Evolutionary conservation across 2,329 filamentous ascomycete genomes (phyloP).

Genomic region (Aspergillus transmontanensis): DNA sequence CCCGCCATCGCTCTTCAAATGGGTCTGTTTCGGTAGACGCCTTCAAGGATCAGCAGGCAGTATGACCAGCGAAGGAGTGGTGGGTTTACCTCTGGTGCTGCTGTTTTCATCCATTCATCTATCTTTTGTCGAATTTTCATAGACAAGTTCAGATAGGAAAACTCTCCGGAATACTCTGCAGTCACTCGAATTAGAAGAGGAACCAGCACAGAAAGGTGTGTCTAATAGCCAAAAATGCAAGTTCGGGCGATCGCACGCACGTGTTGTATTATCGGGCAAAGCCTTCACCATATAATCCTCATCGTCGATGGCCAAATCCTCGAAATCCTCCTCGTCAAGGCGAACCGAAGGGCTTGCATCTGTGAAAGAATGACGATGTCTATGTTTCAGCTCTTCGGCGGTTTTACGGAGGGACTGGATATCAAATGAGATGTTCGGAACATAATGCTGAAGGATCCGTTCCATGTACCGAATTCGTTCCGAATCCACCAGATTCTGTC

Average conservation of each 20-base stretch:
- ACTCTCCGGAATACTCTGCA: conserved; percentile 49
- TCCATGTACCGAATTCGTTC: conserved; percentile 49
- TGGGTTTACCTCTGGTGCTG: conserved; percentile 36
- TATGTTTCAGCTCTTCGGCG: conserved; percentile 47
- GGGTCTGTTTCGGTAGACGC: conserved; percentile 40
- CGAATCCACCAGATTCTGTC: conserved; percentile 38
- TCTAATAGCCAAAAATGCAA: background rate
- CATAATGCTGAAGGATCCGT: conserved; percentile 51
- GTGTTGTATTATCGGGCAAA: conserved; percentile 42
- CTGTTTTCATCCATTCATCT: conserved; percentile 45
- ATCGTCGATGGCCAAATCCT: conserved; percentile 45
- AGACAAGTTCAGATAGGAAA: conserved; percentile 49
- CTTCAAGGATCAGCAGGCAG: conserved; percentile 24
- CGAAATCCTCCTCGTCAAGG: conserved; percentile 38
- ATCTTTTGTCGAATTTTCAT: conserved; percentile 47
- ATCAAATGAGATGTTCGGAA: conserved; percentile 49
- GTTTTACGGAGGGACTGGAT: conserved; percentile 46
- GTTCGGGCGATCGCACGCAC: conserved; percentile 26
- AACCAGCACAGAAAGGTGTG: background rate
- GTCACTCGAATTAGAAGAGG: background rate
- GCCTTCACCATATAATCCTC: conserved; percentile 45
- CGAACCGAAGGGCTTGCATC: conserved; percentile 31
- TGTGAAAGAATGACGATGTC: conserved; percentile 36
- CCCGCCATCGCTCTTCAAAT: conserved; percentile 47
- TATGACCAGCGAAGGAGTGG: background rate